Conservation (phyloP, 1,284 basidiomycete species). For the Cryptococcus sp. region DNA sequence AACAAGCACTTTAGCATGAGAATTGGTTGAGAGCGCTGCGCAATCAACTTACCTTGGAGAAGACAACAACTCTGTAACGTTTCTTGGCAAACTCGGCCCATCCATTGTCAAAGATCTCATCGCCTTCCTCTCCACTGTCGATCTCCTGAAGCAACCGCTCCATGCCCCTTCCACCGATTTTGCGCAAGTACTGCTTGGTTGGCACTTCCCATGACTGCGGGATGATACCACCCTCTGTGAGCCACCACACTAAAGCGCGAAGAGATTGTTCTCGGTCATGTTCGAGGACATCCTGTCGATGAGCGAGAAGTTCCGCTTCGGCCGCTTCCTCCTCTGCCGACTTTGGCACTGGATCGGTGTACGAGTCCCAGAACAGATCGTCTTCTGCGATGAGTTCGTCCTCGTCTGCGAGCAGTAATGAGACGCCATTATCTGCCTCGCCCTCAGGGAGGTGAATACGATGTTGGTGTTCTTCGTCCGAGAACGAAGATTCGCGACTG, state of each 20-base stretch:
- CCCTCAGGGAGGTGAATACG: slow-evolving; percentile 10
- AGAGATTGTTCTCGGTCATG: slow-evolving; percentile 34
- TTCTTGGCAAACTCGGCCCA: slow-evolving; percentile 43
- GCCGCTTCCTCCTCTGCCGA: slow-evolving; percentile 27
- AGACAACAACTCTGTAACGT: slow-evolving; percentile 42
- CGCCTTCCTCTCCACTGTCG: slow-evolving; percentile 24
- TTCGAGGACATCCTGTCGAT: slow-evolving; percentile 29
- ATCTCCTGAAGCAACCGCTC: slow-evolving; percentile 33
- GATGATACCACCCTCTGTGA: slow-evolving; percentile 44
- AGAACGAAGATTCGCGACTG: slow-evolving; percentile 8
- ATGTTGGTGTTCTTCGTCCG: slow-evolving; percentile 12
- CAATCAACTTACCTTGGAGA: slow-evolving; percentile 46
- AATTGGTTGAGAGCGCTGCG: no score
- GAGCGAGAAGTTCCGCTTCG: slow-evolving; percentile 24
- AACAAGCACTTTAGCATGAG: background rate
- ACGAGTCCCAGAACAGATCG: slow-evolving; percentile 40
- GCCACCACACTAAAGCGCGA: slow-evolving; percentile 42
- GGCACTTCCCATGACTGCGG: slow-evolving; percentile 35
- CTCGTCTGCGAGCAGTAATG: slow-evolving; percentile 29
- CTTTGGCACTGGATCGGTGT: slow-evolving; percentile 28
- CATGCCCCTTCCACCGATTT: slow-evolving; percentile 35
- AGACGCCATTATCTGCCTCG: slow-evolving; percentile 26
- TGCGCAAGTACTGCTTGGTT: slow-evolving; percentile 19
- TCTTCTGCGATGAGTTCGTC: slow-evolving; percentile 47
- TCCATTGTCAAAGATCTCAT: slow-evolving; percentile 33